phyloP scores from a whole-genome alignment of 202 grass and related monocot species.

The Zoysia matrella region DNA sequence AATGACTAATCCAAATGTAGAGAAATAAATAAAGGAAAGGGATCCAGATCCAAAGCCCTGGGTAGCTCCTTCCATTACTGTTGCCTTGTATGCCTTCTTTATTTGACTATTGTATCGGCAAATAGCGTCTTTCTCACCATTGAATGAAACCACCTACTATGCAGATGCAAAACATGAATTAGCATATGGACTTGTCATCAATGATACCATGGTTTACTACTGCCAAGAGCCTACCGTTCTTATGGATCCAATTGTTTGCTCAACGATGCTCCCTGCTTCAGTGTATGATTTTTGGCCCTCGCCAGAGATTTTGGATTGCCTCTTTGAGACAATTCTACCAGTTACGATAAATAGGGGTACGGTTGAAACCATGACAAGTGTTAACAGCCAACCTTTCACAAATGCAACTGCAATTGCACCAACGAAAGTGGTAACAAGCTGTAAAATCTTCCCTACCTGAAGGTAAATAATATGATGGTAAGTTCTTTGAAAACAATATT shows the following conservation, averaged over 20 bases:
- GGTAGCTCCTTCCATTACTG: constrained; percentile 63
- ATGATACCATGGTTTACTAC: constrained; percentile 9
- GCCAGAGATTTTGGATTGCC: constrained; percentile 55
- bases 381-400: constrained; percentile 76
- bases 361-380: constrained; percentile 63
- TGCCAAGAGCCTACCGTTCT: constrained; percentile 55
- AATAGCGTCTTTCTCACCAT: constrained; percentile 74
- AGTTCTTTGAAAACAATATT: too few species aligned
- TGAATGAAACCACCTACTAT: constrained; percentile 78
- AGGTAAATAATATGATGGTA: background rate
- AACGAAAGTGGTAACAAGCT: constrained; percentile 67
- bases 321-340: constrained; percentile 49
- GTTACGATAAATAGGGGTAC: constrained; percentile 54
- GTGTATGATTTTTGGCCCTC: constrained; percentile 53
- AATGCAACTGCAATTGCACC: constrained; percentile 64
- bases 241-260: constrained; percentile 77
- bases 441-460: constrained; percentile 65
- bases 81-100: constrained; percentile 58
- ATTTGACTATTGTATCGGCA: constrained; percentile 61
- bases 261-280: constrained; percentile 63
- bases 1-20: constrained; percentile 59
- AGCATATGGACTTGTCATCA: background rate
- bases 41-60: constrained; percentile 62
- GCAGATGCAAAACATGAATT: background rate
- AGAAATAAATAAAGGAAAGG: constrained; percentile 59